Base-by-base conservation (phyloP, 2,329 filamentous ascomycete species). In the Pseudocercospora ulei region DNA sequence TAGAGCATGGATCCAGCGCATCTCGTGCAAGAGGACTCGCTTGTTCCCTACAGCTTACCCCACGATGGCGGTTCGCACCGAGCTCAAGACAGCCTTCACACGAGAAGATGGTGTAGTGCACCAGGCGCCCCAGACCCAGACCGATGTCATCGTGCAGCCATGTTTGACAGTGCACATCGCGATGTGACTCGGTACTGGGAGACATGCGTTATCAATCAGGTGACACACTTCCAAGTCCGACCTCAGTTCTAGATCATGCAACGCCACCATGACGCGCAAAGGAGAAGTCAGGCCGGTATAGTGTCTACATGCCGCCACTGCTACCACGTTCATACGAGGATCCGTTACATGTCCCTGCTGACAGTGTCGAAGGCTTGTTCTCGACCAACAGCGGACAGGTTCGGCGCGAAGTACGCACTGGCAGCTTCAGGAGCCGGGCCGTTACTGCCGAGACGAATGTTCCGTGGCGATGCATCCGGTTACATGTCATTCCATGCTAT, bases 1-100 rank as follows among this genome's bases (percentile, higher is more conserved):
- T 48, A 50, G 39, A 42, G 44, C 44, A 43, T 28, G 44, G 41
- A 44, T 44, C 44, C 46, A 49, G 46, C 48, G 28, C 48, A 49
- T 49, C 42, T 41, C 47, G 46, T 46, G 49, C 47, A 41, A 49
- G 35, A 38, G 28, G 41, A 35, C 41, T 39, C 29, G 36, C 41
- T 33, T 33, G 14, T 19, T 13, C 30, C 30, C 30, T 33, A 23
- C 30, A 39, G 30, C 41, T 25, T 39, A 20, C 40, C 28, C 45
- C 45, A 29, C 34, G 28, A 19, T 33, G 35, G 27, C 23, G 44
- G 44, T 36, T 34, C 38, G 31, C 35, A 12, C 17, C 23, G 33
- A 18, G 30, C 20, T 39, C 23, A 39, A 28, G 29, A 11, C 34
- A 38, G 13, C 14, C 33, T 16, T 17, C 26, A 35, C 23, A 12